Percentiles rank a stretch among this genome's conserved stretches.
Conservation (phyloP, 2,329 filamentous ascomycete genomes). For the Colletotrichum karsti region DNA sequence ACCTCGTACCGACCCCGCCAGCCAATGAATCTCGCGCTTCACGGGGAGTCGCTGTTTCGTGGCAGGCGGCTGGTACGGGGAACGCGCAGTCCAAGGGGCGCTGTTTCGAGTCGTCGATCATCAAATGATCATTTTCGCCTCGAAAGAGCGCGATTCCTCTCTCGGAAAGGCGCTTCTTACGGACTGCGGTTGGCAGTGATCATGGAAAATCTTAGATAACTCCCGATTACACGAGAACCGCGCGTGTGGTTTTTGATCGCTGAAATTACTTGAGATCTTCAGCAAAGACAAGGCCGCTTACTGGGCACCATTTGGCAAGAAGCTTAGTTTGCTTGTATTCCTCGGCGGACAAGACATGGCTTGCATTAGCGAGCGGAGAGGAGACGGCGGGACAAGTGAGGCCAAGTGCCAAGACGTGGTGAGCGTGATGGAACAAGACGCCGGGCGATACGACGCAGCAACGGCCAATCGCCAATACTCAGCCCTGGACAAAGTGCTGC, state of each 20-base stretch:
- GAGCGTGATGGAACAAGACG: not conserved
- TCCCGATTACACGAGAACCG: not conserved
- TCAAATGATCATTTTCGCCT: not conserved
- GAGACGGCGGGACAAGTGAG: not conserved
- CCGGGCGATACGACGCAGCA: not conserved
- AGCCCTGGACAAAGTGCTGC: not conserved
- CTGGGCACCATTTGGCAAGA: not conserved
- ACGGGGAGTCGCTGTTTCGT: conserved; percentile 2
- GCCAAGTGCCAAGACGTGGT: conserved; percentile 23
- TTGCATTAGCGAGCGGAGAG: conserved; percentile 6
- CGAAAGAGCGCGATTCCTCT: not conserved
- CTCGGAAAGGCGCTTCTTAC: not conserved
- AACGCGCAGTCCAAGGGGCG: not conserved
- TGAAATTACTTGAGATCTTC: not conserved
- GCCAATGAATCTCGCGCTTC: not conserved
- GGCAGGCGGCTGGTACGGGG: not conserved
- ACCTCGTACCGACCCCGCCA: not conserved
- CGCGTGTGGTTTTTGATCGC: not conserved
- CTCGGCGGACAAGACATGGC: conserved; percentile 1
- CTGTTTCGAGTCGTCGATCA: conserved; percentile 11
- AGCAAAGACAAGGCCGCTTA: not conserved
- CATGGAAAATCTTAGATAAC: not conserved
- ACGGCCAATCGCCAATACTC: not conserved
- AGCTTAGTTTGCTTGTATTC: conserved; percentile 23
- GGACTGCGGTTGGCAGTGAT: not conserved